Conservation (phyloP, 208 protist species). For the Wallacemonas sp. region DNA sequence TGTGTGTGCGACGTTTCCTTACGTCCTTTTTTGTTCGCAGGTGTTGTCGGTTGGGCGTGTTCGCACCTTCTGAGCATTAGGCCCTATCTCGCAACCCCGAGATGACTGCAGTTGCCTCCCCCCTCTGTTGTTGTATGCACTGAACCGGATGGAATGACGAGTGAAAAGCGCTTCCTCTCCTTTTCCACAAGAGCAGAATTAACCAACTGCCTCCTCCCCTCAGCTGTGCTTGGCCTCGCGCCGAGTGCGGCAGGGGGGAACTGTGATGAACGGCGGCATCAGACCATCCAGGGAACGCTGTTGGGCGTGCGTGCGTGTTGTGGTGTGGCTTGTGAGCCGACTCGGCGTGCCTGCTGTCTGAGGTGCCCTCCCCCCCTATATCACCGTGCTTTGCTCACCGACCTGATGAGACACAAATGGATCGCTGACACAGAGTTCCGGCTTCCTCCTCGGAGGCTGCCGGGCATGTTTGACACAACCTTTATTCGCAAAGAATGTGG, state of each 20-base stretch:
- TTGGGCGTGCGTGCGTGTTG: no score
- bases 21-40: no score
- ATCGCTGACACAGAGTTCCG: constrained; percentile 12
- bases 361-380: no score
- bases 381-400: neutral
- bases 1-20: neutral
- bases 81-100: constrained; percentile 53
- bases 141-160: constrained; percentile 30
- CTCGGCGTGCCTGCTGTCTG: no score
- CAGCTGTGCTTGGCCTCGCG: neutral
- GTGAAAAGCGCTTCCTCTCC: constrained; percentile 41
- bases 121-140: neutral
- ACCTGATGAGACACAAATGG: constrained; percentile 13
- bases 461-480: constrained; percentile 13
- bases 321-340: no score
- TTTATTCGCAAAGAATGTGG: constrained; percentile 9
- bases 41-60: constrained; percentile 47
- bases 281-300: neutral
- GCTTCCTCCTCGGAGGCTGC: neutral
- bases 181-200: constrained; percentile 49
- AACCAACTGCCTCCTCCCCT: constrained; percentile 31
- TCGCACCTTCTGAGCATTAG: constrained; percentile 14
- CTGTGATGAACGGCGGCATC: constrained; percentile 12
- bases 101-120: neutral
- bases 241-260: neutral